Percentiles rank a stretch among this genome's conserved stretches.
Conservation (phyloP, 768 basidiomycete species). For the Leccinum subtestaceum region DNA sequence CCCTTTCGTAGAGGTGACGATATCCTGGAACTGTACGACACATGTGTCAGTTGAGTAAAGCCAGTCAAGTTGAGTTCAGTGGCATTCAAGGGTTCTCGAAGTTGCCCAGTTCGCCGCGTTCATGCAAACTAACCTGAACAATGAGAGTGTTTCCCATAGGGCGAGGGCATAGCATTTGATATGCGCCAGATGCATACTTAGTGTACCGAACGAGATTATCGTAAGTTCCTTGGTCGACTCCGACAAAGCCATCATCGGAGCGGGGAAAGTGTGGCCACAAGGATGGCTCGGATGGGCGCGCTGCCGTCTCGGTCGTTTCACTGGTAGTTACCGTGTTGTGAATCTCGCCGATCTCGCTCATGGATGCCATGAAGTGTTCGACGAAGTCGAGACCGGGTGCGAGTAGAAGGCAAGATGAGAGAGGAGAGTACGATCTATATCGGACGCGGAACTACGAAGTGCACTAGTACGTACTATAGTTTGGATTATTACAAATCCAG, state of each 20-base stretch:
- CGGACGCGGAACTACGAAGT: not conserved
- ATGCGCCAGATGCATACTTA: constrained; percentile 51
- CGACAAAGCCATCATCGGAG: constrained; percentile 21
- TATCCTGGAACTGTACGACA: constrained; percentile 33
- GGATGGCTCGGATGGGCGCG: constrained; percentile 6
- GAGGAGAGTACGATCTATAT: not conserved
- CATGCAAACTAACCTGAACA: constrained; percentile 32
- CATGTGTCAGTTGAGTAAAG: not conserved
- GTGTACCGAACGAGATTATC: constrained; percentile 43
- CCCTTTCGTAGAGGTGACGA: constrained; percentile 41
- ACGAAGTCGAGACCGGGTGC: not conserved
- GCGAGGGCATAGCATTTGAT: constrained; percentile 43
- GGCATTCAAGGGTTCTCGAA: not conserved
- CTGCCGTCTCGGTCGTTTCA: not conserved
- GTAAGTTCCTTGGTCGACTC: constrained; percentile 38
- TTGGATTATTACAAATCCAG: constrained; percentile 3
- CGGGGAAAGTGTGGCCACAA: constrained; percentile 27
- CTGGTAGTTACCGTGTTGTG: not conserved
- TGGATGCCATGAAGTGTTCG: not conserved
- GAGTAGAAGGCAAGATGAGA: not conserved
- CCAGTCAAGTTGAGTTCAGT: not conserved
- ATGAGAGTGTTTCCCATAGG: constrained; percentile 49
- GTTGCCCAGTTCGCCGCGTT: not conserved
- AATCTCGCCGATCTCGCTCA: constrained; percentile 3
- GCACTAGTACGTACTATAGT: not conserved